phyloP scores from a whole-genome alignment of 1,284 basidiomycete species.

The Puccinia triticina region DNA sequence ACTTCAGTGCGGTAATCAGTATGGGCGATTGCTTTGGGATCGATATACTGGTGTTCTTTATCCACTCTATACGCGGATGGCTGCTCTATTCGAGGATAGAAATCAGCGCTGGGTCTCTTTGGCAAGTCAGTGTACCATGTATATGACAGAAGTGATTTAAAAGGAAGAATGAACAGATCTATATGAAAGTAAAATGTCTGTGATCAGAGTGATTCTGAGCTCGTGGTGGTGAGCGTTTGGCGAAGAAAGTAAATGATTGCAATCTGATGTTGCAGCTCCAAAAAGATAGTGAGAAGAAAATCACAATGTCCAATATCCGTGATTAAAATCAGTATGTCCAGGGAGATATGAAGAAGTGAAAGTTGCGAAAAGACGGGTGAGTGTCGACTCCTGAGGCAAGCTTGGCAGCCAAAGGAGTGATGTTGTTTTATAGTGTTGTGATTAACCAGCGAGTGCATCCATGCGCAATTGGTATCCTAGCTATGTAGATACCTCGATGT shows the following conservation, averaged over 20 bases:
- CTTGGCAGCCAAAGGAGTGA: background rate
- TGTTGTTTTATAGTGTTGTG: background rate
- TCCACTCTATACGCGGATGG: background rate
- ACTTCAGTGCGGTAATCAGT: background rate
- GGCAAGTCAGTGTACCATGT: background rate
- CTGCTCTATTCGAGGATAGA: background rate
- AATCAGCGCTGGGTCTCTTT: background rate
- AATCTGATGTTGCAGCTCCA: background rate
- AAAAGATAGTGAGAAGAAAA: background rate
- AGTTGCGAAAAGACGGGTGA: background rate
- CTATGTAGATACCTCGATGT: background rate
- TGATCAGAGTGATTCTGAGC: background rate
- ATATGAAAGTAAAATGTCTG: slow-evolving; percentile 8
- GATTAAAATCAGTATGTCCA: background rate
- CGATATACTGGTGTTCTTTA: background rate
- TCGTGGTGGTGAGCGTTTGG: background rate
- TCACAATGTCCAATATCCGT: background rate
- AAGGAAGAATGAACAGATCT: background rate
- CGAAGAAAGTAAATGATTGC: background rate
- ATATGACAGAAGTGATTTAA: background rate
- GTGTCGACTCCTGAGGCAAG: too few relatives aligned
- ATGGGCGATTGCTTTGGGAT: background rate
- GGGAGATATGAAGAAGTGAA: background rate
- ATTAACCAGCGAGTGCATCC: background rate
- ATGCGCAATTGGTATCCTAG: background rate